Base-by-base conservation (phyloP, 208 protist genomes). In the Phytomonas francai region DNA sequence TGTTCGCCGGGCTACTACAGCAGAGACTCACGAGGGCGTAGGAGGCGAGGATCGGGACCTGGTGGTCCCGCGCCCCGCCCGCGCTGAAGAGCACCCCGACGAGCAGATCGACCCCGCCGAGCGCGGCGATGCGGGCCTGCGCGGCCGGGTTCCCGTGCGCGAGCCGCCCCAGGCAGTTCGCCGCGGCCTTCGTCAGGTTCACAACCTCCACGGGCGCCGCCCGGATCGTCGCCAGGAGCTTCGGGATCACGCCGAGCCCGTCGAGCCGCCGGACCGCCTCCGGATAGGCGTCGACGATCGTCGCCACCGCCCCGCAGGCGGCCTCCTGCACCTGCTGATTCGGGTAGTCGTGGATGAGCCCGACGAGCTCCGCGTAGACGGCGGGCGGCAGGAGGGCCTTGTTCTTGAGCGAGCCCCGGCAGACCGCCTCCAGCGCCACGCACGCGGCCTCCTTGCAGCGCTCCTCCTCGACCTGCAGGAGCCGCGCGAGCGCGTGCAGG, bases 301-400 rank as follows among this genome's bases (percentile, higher is more conserved):
- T 73, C 28, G 88, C 91, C n/a, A 96, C 80, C 1, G 88, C 87
- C 25, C 84, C 74, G 67, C 91, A 96, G 32, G 91, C 88, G 22
- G 85, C 88, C 76, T 96, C 91, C 72, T 94, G 87, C 64, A 96
- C 91, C 78, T 96, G 91, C 74, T 96, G 91, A 65, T 94, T 93
- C 14, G 91, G 83, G 65, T 96, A 92, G 59, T 81, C 84, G 71
- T 93, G 88, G 67, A 96, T 89, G 42, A 96, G 74, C 8, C 92
- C 83, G 6, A 87, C 86, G 11, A 96, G 75, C 66, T 81, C 78
- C 33, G 71, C 75, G 70, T 91, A 92, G 27, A 92, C 87, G 32
- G 72, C 70, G 27, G 79, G 31, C 5, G 80, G 16, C 34, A 96
- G 77, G 14, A 61, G 77, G 42, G 65, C 63, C 73, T 92, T 93